These are phyloP conservation scores for Clarireedia paspali DNA, from an alignment of 2,329 filamentous ascomycete genomes.

Conservation along the genomic window DNA sequence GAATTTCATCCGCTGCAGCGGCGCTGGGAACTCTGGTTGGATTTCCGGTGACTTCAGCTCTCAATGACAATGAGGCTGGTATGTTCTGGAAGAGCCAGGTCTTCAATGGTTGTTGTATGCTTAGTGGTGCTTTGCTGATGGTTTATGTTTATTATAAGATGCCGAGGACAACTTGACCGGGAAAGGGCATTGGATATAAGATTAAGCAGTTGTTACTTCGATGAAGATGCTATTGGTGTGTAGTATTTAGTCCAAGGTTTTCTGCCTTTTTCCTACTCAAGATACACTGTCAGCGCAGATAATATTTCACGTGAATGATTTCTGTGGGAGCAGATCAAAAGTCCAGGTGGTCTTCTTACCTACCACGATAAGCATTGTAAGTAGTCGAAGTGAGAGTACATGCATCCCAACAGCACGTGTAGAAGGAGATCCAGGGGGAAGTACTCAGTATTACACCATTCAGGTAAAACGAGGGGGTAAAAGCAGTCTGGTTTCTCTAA, in stretches of 20 bases:
- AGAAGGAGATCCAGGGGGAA: too few species aligned
- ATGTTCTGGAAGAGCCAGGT: background rate
- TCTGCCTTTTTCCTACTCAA: background rate
- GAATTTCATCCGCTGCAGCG: background rate
- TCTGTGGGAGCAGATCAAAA: too few species aligned
- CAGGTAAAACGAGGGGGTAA: too few species aligned
- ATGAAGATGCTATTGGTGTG: background rate
- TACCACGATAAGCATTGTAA: too few species aligned
- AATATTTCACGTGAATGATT: too few species aligned
- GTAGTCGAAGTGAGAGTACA: too few species aligned
- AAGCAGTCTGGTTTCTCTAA: too few species aligned
- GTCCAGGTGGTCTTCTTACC: too few species aligned
- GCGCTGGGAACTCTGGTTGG: background rate
- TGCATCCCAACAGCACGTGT: too few species aligned
- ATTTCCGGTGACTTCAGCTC: background rate
- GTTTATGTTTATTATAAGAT: background rate
- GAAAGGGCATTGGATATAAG: background rate
- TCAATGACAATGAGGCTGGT: background rate
- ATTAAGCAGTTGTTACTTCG: background rate
- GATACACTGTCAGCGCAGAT: too few species aligned
- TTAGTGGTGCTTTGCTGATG: background rate
- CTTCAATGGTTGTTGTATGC: background rate
- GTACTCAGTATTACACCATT: too few species aligned
- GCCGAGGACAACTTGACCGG: background rate
- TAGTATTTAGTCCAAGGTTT: background rate